Percentiles rank a stretch among this genome's conserved stretches.
phyloP scores from a whole-genome alignment of 2,329 filamentous ascomycete species.

The Cryphonectria carpinicola region DNA sequence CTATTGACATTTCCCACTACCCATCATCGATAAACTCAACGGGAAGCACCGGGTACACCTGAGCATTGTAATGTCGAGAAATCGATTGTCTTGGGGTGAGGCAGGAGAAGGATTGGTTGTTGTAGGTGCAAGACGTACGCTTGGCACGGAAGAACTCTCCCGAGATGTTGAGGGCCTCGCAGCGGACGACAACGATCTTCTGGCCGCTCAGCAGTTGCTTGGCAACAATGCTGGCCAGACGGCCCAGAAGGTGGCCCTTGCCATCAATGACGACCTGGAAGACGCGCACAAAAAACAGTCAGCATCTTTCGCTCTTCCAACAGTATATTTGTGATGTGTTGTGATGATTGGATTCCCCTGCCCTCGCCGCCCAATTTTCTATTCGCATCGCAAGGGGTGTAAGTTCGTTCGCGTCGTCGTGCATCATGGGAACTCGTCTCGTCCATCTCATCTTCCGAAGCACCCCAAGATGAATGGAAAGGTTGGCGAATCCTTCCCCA shows the following conservation, averaged over 20 bases:
- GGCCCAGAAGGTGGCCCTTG: constrained; percentile 99
- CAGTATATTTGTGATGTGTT: constrained; percentile 4
- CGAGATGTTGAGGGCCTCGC: constrained; percentile 99
- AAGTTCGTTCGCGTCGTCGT: background rate
- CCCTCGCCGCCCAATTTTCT: constrained; percentile 4
- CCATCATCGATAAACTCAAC: background rate
- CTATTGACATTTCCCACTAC: background rate
- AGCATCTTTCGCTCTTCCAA: constrained; percentile 14
- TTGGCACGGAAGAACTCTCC: constrained; percentile 99
- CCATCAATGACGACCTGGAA: constrained; percentile 95
- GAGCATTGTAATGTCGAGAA: background rate
- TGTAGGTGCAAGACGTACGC: constrained; percentile 72
- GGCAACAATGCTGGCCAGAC: constrained; percentile 95
- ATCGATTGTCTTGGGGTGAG: background rate
- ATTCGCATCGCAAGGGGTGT: background rate
- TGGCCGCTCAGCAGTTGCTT: constrained; percentile 99
- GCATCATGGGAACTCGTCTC: background rate
- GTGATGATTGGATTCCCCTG: constrained; percentile 4
- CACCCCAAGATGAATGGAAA: background rate
- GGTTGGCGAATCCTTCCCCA: background rate
- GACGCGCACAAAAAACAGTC: constrained; percentile 17
- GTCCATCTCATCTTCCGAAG: background rate
- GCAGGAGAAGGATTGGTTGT: constrained; percentile 16
- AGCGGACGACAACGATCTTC: constrained; percentile 99
- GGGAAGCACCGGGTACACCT: background rate